Conservation (phyloP, 768 basidiomycete genomes). For the Boletus patriciae region DNA sequence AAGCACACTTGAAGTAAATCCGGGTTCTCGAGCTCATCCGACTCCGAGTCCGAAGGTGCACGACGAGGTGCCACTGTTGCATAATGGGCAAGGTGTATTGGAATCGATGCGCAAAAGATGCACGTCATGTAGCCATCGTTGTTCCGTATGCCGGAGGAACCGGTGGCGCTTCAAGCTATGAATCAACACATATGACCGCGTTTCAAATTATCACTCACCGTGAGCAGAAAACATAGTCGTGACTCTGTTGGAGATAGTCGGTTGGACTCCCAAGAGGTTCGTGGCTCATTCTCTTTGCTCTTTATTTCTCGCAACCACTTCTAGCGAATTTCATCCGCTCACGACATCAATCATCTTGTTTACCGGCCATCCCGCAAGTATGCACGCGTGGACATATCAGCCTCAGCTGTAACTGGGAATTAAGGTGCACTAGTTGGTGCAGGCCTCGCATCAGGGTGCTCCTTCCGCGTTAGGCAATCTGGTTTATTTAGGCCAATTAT, state of each 20-base stretch:
- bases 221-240: conserved; percentile 71
- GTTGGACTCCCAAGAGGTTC: conserved; percentile 60
- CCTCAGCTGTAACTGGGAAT: conserved; percentile 60
- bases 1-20: conserved; percentile 39
- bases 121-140: conserved; percentile 92
- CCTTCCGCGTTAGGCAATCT: conserved; percentile 82
- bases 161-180: conserved; percentile 58
- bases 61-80: conserved; percentile 49
- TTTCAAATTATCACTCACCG: conserved; percentile 37
- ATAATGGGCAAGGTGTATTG: conserved; percentile 70
- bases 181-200: conserved; percentile 42
- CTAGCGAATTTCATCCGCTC: conserved; percentile 79
- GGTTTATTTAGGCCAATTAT: conserved; percentile 74
- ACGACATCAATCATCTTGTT: conserved; percentile 63
- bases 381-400: conserved; percentile 65
- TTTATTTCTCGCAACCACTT: conserved; percentile 3
- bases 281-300: conserved; percentile 20
- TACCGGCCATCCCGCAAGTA: conserved; percentile 81
- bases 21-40: conserved; percentile 28
- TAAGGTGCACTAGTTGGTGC: conserved; percentile 76
- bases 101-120: conserved; percentile 82
- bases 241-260: conserved; percentile 77
- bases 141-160: conserved; percentile 76
- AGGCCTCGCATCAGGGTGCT: conserved; percentile 81
- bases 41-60: conserved; percentile 5